phyloP scores from a whole-genome alignment of 2,329 filamentous ascomycete species.

The Ceratocystis ficicola region DNA sequence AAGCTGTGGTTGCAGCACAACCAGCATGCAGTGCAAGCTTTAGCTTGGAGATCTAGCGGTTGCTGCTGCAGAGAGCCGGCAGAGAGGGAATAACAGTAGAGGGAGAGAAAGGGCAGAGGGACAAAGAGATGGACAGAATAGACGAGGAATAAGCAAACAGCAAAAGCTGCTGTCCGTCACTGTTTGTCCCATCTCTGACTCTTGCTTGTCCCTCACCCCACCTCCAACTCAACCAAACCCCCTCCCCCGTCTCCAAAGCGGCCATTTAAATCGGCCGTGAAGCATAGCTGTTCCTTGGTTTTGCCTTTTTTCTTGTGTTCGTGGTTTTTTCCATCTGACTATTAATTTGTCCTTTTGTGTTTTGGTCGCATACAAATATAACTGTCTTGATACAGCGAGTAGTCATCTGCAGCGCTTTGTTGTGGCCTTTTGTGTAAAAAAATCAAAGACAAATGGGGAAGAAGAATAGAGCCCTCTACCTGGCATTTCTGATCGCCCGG shows the following conservation, averaged over 20 bases:
- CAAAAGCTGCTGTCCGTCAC: not conserved
- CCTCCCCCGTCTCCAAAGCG: not conserved
- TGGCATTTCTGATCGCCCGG: not conserved
- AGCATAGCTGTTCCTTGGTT: not conserved
- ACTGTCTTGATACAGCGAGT: too few relatives aligned
- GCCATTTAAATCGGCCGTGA: conserved; percentile 1
- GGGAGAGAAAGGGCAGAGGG: not conserved
- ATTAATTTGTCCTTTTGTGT: not conserved
- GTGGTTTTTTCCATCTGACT: not conserved
- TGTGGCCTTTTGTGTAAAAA: conserved; percentile 5
- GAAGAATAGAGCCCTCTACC: too few relatives aligned
- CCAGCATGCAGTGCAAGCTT: too few relatives aligned
- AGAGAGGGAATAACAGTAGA: not conserved
- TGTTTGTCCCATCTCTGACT: not conserved
- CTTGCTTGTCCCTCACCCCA: not conserved
- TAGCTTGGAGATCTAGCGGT: not conserved
- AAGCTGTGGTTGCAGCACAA: too few relatives aligned
- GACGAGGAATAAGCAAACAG: not conserved
- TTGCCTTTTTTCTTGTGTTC: not conserved
- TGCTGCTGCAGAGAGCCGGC: not conserved
- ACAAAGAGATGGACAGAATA: not conserved
- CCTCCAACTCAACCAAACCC: not conserved
- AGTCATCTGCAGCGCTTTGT: not conserved
- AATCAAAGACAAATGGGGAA: not conserved
- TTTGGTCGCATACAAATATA: not conserved